Evolutionary conservation across 805 yeast genomes (phyloP).

Genomic region (Metschnikowia santaceciliae): DNA sequence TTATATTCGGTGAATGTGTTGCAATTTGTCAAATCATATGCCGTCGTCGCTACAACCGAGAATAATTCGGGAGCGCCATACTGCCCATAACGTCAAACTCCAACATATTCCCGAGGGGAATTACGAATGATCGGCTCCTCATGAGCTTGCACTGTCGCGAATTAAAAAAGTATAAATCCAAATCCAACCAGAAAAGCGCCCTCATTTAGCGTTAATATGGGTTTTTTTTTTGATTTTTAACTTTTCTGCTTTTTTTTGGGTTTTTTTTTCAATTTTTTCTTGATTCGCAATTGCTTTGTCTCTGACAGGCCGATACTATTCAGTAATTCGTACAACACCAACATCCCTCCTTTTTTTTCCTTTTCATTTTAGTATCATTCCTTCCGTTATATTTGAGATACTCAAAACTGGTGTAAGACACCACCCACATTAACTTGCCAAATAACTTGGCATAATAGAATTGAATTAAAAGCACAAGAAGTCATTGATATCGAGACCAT

Average conservation of each 20-base stretch:
- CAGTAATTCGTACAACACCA: not conserved
- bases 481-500: constrained; percentile 27
- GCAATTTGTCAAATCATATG: not conserved
- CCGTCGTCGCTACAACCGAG: constrained; percentile 14
- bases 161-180: not conserved
- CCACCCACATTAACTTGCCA: constrained; percentile 12
- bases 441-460: constrained; percentile 10
- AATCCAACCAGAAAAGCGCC: constrained; percentile 6
- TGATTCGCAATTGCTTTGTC: not conserved
- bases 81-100: not conserved
- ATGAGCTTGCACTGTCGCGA: not conserved
- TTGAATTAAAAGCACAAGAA: constrained; percentile 27
- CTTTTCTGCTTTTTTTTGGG: constrained; percentile 11
- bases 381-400: constrained; percentile 3
- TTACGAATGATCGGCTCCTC: not conserved
- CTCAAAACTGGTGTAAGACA: constrained; percentile 8
- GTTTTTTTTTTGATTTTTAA: constrained; percentile 6
- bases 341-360: not conserved
- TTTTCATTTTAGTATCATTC: constrained; percentile 5
- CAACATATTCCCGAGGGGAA: not conserved
- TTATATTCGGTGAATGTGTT: not conserved
- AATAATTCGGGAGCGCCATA: constrained; percentile 1
- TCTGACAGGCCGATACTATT: not conserved
- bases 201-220: constrained; percentile 7
- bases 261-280: constrained; percentile 13